Percentiles rank a stretch among this genome's conserved stretches.
These are phyloP conservation scores for Cladobotryum protrusum DNA, from an alignment of 2,329 filamentous ascomycete genomes.

Conservation along the genomic window DNA sequence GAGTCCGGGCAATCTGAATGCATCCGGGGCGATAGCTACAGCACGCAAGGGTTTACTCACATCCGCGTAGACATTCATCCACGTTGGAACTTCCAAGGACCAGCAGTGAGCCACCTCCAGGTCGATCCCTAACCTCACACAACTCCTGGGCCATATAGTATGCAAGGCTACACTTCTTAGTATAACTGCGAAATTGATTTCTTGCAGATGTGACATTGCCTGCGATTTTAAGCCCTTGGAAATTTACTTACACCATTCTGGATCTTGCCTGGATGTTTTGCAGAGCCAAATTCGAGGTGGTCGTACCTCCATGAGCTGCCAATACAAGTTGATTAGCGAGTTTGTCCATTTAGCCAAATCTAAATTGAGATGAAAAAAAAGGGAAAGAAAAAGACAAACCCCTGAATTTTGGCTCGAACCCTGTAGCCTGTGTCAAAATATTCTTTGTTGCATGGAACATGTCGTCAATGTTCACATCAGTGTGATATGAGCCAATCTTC, in stretches of 20 bases:
- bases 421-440: slow-evolving; percentile 51
- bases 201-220: no score
- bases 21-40: no score
- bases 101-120: slow-evolving; percentile 20
- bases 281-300: slow-evolving; percentile 54
- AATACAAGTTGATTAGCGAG: slow-evolving; percentile 18
- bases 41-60: slow-evolving; percentile 3
- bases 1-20: no score
- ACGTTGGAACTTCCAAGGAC: slow-evolving; percentile 25
- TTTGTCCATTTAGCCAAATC: no score
- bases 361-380: background rate
- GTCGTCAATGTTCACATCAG: slow-evolving; percentile 67
- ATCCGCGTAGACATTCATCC: slow-evolving; percentile 18
- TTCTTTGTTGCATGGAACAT: slow-evolving; percentile 55
- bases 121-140: slow-evolving; percentile 16
- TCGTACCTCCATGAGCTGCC: slow-evolving; percentile 47
- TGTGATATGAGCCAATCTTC: slow-evolving; percentile 65
- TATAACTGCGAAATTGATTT: no score
- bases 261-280: slow-evolving; percentile 62
- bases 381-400: background rate
- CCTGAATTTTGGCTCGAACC: slow-evolving; percentile 48
- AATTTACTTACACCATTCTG: no score
- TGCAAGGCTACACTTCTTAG: no score
- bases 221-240: no score
- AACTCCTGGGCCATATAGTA: slow-evolving; percentile 28